Conservation (phyloP, 179 eudicot genomes). For the Silene vulgaris region DNA sequence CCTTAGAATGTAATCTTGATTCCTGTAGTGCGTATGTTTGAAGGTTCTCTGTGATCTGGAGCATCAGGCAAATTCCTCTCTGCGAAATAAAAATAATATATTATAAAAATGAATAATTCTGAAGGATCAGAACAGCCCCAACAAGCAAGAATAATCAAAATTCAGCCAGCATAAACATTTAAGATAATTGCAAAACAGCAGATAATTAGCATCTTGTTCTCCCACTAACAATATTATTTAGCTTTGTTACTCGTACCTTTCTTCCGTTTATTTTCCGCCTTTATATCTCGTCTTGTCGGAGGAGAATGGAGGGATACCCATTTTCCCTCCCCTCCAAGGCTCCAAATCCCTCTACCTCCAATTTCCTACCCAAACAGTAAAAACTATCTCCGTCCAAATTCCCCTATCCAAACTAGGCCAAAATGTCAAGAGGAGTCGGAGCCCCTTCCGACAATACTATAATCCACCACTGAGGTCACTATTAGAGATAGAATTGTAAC, state of each 20-base stretch:
- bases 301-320: not conserved
- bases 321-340: no score
- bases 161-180: not conserved
- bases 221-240: conserved; percentile 4
- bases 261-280: not conserved
- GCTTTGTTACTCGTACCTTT: not conserved
- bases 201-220: conserved; percentile 11
- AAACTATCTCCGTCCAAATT: no score
- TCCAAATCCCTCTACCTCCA: no score
- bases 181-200: not conserved
- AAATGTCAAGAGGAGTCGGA: no score
- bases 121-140: not conserved
- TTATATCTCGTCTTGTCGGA: no score
- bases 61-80: not conserved
- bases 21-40: not conserved
- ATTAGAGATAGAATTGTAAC: no score
- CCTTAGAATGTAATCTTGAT: not conserved
- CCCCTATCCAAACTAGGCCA: no score
- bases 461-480: not conserved
- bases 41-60: not conserved
- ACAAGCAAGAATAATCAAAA: conserved; percentile 2
- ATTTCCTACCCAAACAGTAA: no score
- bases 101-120: not conserved
- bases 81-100: not conserved
- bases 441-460: not conserved